phyloP scores from a whole-genome alignment of 2,329 filamentous ascomycete species.

The Penicillium polonicum region DNA sequence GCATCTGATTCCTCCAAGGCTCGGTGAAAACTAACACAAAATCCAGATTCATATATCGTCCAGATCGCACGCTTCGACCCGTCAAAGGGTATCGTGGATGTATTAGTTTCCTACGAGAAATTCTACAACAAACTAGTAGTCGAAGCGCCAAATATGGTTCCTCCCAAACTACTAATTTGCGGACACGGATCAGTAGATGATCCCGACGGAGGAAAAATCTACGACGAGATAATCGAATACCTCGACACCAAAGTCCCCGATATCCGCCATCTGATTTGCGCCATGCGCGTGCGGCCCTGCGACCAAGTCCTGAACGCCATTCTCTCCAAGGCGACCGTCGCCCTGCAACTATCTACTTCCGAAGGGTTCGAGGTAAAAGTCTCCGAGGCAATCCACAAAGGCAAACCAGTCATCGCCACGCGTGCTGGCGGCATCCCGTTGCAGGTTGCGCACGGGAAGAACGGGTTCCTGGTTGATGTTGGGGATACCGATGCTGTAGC shows the following conservation, averaged over 20 bases:
- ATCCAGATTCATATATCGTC: conserved; percentile 66
- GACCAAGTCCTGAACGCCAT: conserved; percentile 79
- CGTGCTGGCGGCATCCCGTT: conserved; percentile 76
- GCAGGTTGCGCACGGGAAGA: conserved; percentile 69
- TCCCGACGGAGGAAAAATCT: conserved; percentile 70
- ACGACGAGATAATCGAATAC: conserved; percentile 67
- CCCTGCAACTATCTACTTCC: conserved; percentile 74
- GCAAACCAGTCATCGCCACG: conserved; percentile 73
- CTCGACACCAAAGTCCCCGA: conserved; percentile 64
- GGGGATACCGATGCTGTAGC: conserved; percentile 71
- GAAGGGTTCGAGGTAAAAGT: conserved; percentile 88
- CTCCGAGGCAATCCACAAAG: conserved; percentile 77
- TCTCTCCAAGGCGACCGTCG: conserved; percentile 69
- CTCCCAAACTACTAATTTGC: conserved; percentile 70
- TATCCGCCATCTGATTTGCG: conserved; percentile 64
- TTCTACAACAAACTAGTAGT: conserved; percentile 62
- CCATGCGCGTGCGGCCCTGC: conserved; percentile 73
- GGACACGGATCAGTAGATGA: conserved; percentile 81
- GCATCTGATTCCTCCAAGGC: conserved; percentile 12
- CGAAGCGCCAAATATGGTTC: conserved; percentile 51
- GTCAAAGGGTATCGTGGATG: conserved; percentile 76
- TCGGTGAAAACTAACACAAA: conserved; percentile 48
- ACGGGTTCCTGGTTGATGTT: conserved; percentile 71
- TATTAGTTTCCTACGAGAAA: conserved; percentile 72
- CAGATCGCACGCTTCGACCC: conserved; percentile 83